phyloP scores from a whole-genome alignment of 2,329 filamentous ascomycete genomes.

The Cytospora leucostoma region DNA sequence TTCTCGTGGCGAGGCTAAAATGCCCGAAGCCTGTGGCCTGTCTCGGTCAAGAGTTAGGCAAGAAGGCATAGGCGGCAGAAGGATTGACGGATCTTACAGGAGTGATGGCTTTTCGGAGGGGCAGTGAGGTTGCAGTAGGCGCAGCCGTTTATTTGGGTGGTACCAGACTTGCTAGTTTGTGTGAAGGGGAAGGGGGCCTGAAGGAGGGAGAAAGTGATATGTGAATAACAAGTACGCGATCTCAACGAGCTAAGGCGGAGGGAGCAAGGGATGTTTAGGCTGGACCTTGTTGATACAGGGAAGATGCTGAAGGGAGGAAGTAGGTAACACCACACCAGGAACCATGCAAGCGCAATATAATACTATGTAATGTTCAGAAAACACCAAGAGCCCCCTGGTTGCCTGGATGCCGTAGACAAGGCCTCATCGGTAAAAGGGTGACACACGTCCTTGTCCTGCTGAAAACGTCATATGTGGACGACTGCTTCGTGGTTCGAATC shows the following conservation, averaged over 20 bases:
- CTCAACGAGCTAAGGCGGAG: neutral
- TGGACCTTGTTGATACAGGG: neutral
- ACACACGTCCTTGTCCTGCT: conserved; percentile 27
- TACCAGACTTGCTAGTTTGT: neutral
- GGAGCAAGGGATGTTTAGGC: neutral
- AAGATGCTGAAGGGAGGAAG: neutral
- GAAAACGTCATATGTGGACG: conserved; percentile 26
- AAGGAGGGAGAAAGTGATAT: neutral
- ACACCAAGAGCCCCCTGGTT: conserved; percentile 1
- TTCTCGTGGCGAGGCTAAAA: conserved; percentile 6
- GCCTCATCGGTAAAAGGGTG: conserved; percentile 22
- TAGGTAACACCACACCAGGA: neutral
- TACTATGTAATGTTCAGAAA: neutral
- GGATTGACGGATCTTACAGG: conserved; percentile 18
- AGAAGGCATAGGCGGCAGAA: neutral
- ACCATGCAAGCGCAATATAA: conserved; percentile 6
- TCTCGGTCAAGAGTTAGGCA: neutral
- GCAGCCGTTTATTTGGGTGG: neutral
- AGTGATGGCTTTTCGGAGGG: conserved; percentile 6
- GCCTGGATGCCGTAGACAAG: conserved; percentile 5
- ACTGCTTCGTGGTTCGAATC: neutral
- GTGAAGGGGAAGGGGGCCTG: neutral
- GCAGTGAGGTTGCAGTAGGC: conserved; percentile 2
- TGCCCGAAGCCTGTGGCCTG: neutral
- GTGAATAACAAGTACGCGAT: neutral